Evolutionary conservation across 305 asterid species (phyloP).

Genomic region (Fraxinus platypoda): DNA sequence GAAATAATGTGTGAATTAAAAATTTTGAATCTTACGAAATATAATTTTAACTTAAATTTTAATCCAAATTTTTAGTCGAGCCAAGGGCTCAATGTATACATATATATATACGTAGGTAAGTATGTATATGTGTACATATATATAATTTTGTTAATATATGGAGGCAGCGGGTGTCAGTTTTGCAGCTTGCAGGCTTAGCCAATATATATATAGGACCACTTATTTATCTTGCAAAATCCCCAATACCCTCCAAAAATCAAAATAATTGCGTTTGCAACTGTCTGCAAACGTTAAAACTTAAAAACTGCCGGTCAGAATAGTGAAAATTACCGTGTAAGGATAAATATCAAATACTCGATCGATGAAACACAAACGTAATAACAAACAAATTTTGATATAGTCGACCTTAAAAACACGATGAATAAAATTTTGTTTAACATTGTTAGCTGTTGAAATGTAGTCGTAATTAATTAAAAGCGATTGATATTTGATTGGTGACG

Average conservation of each 20-base stretch:
- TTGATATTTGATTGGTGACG: background rate
- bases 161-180: slow-evolving; percentile 25
- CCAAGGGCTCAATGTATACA: background rate
- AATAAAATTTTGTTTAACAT: background rate
- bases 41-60: background rate
- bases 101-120: background rate
- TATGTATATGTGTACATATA: background rate
- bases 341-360: background rate
- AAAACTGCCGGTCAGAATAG: background rate
- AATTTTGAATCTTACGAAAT: background rate
- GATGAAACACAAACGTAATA: background rate
- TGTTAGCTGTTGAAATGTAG: background rate
- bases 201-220: background rate
- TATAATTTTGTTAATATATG: background rate
- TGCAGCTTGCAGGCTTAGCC: slow-evolving; percentile 23
- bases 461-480: background rate
- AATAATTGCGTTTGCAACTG: background rate
- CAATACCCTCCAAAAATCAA: background rate
- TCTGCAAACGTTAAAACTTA: background rate
- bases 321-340: background rate
- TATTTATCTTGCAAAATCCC: background rate
- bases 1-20: background rate
- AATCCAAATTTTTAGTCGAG: background rate
- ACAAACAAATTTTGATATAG: background rate
- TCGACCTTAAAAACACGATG: background rate